Evolutionary conservation across 169 alveolate species (phyloP), one percentile per base, ranked within the genome.

Genomic region (Theileria equi): DNA sequence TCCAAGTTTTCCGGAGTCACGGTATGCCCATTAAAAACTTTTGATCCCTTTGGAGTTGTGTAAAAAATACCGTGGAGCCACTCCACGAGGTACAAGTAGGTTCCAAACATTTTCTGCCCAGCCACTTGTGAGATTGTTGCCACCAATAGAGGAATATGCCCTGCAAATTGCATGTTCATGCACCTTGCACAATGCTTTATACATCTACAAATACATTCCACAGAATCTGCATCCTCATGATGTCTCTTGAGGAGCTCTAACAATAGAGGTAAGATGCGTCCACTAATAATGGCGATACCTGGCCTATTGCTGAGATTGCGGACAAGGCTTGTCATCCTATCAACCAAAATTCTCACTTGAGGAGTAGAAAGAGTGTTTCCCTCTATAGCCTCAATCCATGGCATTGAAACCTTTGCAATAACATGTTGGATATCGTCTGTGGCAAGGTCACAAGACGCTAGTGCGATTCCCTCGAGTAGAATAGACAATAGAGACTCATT

Each of bases 31-130:
- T 10, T 31, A 31, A 31, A 8, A 13, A 8, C 55, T 8, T 31
- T 47, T 8, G 11, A 8, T n/a, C 11, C 55, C 8, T n/a, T n/a
- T 38, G 45, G 45, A 13, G 63, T 11, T 34, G 16, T n/a, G 21
- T 32, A 13, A 11, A 34, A 53, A 17, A 68, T 19, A 16, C 47
- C 1, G 63, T 68, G 53, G 13, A 63, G 57, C 82, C 82, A 71
- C 73, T 71, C 77, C 7, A 71, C 76, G 19, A 63, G 52, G 54
- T 71, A 71, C 11, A 71, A 52, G 49, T 60, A 71, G 0, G 82
- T 71, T 57, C 82, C 54, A 45, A 52, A 55, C 44, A 71, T 32
- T 19, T 65, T 52, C 23, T 44, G 45, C 21, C 62, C 43, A 10
- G 76, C 76, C 21, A 61, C 68, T 6, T 21, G 34, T 0, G 35